Conservation (phyloP, 2,329 filamentous ascomycete genomes). For the Gnomoniopsis smithogilvyi region DNA sequence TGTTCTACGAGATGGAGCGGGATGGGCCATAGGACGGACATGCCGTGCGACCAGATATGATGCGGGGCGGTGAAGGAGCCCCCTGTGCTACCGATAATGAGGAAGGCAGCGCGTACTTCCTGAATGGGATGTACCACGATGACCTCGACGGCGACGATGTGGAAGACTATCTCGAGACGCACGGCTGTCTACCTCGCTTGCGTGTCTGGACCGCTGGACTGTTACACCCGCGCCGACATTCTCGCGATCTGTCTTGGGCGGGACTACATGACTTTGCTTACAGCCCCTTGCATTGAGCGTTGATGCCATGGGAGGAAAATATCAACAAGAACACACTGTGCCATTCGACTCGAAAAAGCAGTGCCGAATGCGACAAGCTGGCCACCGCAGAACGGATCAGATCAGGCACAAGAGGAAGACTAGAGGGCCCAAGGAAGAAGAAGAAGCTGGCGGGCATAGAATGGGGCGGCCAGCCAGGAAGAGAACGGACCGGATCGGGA, state of each 20-base stretch:
- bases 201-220: background rate
- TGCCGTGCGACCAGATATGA: background rate
- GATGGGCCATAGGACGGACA: conserved; percentile 22
- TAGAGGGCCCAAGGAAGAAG: background rate
- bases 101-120: background rate
- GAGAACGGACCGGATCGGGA: too few relatives aligned
- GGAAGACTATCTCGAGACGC: background rate
- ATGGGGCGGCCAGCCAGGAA: too few relatives aligned
- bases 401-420: too few relatives aligned
- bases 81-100: too few relatives aligned
- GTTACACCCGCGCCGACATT: background rate
- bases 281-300: conserved; percentile 1
- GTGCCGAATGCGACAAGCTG: too few relatives aligned
- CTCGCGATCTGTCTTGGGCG: background rate
- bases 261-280: background rate
- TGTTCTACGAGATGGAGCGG: conserved; percentile 89
- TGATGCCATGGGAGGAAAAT: too few relatives aligned
- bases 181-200: background rate
- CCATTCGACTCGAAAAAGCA: too few relatives aligned
- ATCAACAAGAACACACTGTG: too few relatives aligned
- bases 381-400: too few relatives aligned
- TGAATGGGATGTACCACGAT: background rate
- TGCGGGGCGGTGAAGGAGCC: background rate
- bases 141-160: background rate
- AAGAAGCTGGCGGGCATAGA: background rate